Base-by-base conservation (phyloP, 2,329 filamentous ascomycete species). In the Curvularia hawaiiensis region DNA sequence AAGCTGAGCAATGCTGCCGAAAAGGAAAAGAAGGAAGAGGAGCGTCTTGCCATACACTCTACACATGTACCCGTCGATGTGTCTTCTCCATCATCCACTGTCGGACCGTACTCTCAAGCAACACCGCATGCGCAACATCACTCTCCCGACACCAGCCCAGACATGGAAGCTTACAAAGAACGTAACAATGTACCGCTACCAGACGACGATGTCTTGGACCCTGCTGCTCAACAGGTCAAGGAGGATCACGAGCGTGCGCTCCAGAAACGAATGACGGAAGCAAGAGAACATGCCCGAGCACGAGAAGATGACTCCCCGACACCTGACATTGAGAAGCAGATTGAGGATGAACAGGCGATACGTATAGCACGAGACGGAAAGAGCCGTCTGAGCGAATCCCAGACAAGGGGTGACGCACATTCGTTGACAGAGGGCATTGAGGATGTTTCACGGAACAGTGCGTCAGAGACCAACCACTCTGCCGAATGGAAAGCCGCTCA, bases 131-230 rank as follows among this genome's bases (percentile, higher is more conserved):
- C 88, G 39, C 84, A 88, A 58, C 85, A 89, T 61, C 84, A 82
- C 7, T 92, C 90, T 1, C 86, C 89, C 1, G 88, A 89, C 64
- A 92, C 90, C 1, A 92, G 89, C 65, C 88, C 89, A 1, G 89
- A 90, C 53, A 85, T 89, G 53, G 89, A 79, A 28, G 74, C 78
- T 46, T 79, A 80, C 56, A 77, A 73, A 10, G 77, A 78, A 28
- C 71, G 61, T 61, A 39, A 69, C 60, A 62, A 69, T 61, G 46
- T 63, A 33, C 55, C 67, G 58, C 20, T 70, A 58, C 56, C 72
- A 59, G 58, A 58, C 31, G 74, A 74, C n/a, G 67, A 75, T 38
- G 65, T 66, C 8, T 65, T 72, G 18, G 68, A 74, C 24, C 68
- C 74, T 6, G 73, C 77, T 35, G 76, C 78, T 53, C 71, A 75